phyloP scores from a whole-genome alignment of 2,329 filamentous ascomycete species.

The Arachnopeziza araneosa region DNA sequence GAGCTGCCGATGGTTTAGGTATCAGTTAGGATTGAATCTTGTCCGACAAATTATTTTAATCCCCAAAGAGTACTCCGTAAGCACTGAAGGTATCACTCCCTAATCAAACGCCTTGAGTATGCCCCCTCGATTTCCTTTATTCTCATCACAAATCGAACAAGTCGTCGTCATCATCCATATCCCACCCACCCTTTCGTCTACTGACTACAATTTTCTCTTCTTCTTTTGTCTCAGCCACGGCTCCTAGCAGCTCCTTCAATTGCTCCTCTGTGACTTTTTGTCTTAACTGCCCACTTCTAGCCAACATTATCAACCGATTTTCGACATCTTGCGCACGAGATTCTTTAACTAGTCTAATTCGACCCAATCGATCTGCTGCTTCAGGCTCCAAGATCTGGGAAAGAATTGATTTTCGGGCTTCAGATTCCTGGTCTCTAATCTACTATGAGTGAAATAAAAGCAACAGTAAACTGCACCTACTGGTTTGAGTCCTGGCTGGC shows the following conservation, averaged over 20 bases:
- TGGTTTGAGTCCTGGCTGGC: slow-evolving; percentile 22
- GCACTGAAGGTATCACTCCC: neutral
- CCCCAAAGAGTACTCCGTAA: neutral
- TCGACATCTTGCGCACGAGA: slow-evolving; percentile 85
- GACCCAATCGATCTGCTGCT: slow-evolving; percentile 85
- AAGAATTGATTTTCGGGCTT: slow-evolving; percentile 72
- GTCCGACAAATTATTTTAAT: neutral
- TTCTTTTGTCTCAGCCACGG: slow-evolving; percentile 73
- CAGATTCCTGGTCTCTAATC: slow-evolving; percentile 45
- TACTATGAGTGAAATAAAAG: neutral
- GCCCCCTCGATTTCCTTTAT: neutral
- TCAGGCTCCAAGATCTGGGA: slow-evolving; percentile 92
- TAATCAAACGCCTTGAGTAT: neutral
- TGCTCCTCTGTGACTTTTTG: slow-evolving; percentile 87
- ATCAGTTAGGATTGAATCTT: slow-evolving; percentile 19
- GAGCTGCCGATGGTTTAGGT: slow-evolving; percentile 23
- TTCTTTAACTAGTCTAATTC: slow-evolving; percentile 94
- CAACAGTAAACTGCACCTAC: slow-evolving; percentile 36
- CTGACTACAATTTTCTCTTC: slow-evolving; percentile 80
- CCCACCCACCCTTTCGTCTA: slow-evolving; percentile 76
- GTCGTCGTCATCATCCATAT: slow-evolving; percentile 79
- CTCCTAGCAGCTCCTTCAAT: slow-evolving; percentile 84
- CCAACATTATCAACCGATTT: slow-evolving; percentile 87
- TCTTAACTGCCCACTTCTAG: slow-evolving; percentile 78
- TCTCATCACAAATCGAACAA: slow-evolving; percentile 30